These are phyloP conservation scores for Colletotrichum musicola DNA, from an alignment of 2,329 filamentous ascomycete species.

Conservation along the genomic window DNA sequence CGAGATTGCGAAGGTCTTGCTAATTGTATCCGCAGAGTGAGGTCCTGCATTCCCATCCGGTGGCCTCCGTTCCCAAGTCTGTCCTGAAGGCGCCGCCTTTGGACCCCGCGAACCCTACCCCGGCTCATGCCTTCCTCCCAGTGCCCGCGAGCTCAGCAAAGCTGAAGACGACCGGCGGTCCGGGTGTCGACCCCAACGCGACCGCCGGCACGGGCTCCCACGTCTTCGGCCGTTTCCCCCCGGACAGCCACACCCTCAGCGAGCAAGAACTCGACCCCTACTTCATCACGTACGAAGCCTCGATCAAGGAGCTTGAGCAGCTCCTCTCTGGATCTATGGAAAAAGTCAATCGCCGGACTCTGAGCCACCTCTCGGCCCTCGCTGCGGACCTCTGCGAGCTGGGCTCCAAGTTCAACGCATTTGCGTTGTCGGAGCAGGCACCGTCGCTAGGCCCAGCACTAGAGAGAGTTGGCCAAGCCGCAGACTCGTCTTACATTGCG, in stretches of 20 bases:
- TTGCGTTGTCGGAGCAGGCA: constrained; percentile 93
- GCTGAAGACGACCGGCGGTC: constrained; percentile 69
- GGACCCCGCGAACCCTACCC: constrained; percentile 90
- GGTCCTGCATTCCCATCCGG: constrained; percentile 92
- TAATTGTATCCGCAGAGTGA: constrained; percentile 75
- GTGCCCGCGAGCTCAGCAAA: constrained; percentile 88
- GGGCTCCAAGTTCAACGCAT: constrained; percentile 96
- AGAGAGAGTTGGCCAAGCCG: constrained; percentile 92
- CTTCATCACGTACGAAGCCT: constrained; percentile 92
- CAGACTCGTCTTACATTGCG: constrained; percentile 95
- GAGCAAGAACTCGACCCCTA: constrained; percentile 96
- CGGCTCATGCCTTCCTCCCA: constrained; percentile 88
- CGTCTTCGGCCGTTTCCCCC: constrained; percentile 84
- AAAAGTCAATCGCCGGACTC: constrained; percentile 90
- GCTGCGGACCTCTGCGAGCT: constrained; percentile 92
- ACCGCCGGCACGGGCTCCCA: constrained; percentile 61
- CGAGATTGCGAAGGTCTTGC: constrained; percentile 18
- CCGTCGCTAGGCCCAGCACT: constrained; percentile 91
- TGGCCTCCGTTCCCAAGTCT: constrained; percentile 92
- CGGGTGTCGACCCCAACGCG: constrained; percentile 49
- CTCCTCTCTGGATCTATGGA: constrained; percentile 94
- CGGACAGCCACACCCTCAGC: constrained; percentile 78
- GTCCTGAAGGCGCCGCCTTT: constrained; percentile 95
- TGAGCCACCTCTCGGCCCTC: constrained; percentile 86
- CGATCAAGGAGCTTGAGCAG: constrained; percentile 90